Evolutionary conservation across 176 grass and related monocot genomes (phyloP).

Genomic region (Luzula sylvatica): DNA sequence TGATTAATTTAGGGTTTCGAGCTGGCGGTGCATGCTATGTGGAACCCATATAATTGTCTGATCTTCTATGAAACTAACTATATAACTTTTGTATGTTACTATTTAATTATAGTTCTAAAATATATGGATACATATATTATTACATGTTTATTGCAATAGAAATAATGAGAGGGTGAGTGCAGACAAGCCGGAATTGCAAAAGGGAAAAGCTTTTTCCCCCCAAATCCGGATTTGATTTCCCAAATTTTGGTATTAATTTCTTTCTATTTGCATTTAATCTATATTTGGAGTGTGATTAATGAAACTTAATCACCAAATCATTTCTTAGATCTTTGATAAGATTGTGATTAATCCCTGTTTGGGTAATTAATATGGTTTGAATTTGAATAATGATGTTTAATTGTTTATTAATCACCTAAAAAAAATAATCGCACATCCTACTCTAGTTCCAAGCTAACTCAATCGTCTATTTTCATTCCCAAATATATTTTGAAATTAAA

Average conservation of each 20-base stretch:
- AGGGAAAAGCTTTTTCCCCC: slow-evolving; percentile 5
- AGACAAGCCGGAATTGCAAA: slow-evolving; percentile 6
- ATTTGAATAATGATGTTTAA: no score
- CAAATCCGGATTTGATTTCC: slow-evolving; percentile 13
- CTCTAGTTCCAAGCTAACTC: no score
- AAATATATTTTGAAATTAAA: no score
- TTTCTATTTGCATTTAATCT: slow-evolving; percentile 5
- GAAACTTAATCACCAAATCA: not conserved
- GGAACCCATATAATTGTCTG: not conserved
- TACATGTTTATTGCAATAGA: no score
- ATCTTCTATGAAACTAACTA: not conserved
- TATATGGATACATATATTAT: not conserved
- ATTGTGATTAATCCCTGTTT: no score
- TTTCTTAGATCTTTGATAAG: not conserved
- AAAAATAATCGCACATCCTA: no score
- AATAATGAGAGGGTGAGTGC: not conserved
- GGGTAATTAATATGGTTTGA: no score
- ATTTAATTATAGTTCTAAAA: not conserved
- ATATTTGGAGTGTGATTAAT: not conserved
- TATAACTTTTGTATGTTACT: not conserved
- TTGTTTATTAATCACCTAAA: no score
- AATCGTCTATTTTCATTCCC: no score
- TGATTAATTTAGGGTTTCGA: slow-evolving; percentile 12
- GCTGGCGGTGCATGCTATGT: slow-evolving; percentile 7
- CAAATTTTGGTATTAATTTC: not conserved